These are phyloP conservation scores for Colletotrichum sp. DNA, from an alignment of 2,329 filamentous ascomycete species.

Conservation along the genomic window DNA sequence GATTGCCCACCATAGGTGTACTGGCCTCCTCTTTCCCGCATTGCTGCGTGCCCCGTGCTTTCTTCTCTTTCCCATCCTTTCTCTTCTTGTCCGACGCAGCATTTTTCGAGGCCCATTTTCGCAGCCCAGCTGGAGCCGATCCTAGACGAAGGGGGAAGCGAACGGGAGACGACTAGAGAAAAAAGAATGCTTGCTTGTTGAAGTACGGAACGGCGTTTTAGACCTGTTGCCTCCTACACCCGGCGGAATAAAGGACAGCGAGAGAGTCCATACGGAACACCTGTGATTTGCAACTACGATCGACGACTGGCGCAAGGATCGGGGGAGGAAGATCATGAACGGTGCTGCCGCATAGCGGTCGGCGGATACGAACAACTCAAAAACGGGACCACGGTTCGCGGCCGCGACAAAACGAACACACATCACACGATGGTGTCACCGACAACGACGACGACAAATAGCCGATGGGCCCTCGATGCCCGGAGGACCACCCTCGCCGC, in stretches of 20 bases:
- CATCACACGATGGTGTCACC: not conserved
- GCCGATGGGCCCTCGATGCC: not conserved
- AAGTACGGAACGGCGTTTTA: not conserved
- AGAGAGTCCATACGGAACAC: not conserved
- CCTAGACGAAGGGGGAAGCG: not conserved
- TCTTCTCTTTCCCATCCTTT: not conserved
- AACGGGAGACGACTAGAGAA: not conserved
- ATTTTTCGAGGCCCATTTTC: not conserved
- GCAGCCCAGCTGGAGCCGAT: not conserved
- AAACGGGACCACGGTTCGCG: not conserved
- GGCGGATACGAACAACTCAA: slow-evolving; percentile 10
- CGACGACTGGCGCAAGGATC: not conserved
- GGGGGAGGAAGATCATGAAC: slow-evolving; percentile 3
- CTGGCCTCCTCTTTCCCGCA: slow-evolving; percentile 16
- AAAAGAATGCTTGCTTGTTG: not conserved
- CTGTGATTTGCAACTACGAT: not conserved
- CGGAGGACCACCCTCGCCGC: not conserved
- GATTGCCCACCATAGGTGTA: not conserved
- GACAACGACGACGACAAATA: not conserved
- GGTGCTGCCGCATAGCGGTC: slow-evolving; percentile 10
- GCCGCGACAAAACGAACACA: not conserved
- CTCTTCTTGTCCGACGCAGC: not conserved
- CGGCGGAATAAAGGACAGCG: too few relatives aligned
- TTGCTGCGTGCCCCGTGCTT: slow-evolving; percentile 15
- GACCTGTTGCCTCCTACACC: too few relatives aligned